Base-by-base conservation (phyloP, 73 alveolate species). In the Stentor roeselii region DNA sequence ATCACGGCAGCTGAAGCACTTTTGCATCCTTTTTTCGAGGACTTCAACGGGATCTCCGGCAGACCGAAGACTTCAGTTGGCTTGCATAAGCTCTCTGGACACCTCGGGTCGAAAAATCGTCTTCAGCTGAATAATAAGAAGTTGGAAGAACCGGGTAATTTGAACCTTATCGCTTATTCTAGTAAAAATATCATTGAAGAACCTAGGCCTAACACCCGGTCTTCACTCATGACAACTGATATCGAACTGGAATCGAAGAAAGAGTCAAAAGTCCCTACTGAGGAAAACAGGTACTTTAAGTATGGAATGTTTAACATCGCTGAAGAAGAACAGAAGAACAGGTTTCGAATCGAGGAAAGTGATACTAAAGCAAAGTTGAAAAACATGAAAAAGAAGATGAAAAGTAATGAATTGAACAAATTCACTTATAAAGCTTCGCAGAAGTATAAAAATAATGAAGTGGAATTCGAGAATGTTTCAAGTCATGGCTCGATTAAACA, bases 1-100 rank as follows among this genome's bases (percentile, higher is more conserved):
- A 60, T 96, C 35, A 90, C 93, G 4, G 95, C 95, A 39, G 91
- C 89, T 41, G 95, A 93, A 76, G 99, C 97, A 27, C 82, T 95
- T 30, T 77, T 76, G 41, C 98, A 95, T 83, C 87, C 89, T 36
- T 96, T 89, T 82, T 95, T 96, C 77, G 95, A 89, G 61, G 97
- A 93, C 60, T 82, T 93, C 60, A 89, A 39, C 67, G 84, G 80
- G 34, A 67, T 30, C 2, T 21, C 42, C 11, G 2, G 27, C 34
- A 21, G 80, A 40, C 80, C 80, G 1, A 67, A 21, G 41, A 67
- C 80, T 67, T 67, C 80, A 34, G 1, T 67, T 21, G 80, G n/a
- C 15, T 34, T 32, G 21, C 80, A 67, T 21, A 67, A 67, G 80
- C 1, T 21, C 11, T 36, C 80, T 67, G n/a, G 80, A 40, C 80